Evolutionary conservation across 192 early-diverging fungal genomes (phyloP), one percentile per base, ranked within the genome.

Genomic region (Backusella psychrophila): DNA sequence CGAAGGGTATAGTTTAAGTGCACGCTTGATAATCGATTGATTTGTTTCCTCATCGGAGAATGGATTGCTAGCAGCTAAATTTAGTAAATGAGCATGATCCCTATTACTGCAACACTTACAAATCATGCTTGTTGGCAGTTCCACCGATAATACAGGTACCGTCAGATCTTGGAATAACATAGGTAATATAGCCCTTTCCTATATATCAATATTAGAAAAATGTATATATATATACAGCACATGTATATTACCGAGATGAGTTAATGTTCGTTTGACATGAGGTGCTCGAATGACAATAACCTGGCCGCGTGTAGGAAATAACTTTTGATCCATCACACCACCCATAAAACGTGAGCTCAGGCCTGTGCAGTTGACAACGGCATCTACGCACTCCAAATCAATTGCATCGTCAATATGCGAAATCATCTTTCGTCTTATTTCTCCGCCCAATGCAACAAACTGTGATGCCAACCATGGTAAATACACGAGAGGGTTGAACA

Each of bases 231-330:
- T 52, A 68, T 23, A 34, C 59, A 33, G 7, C 11, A 11, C 78
- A 79, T 46, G 19, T 79, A 39, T 39, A 39, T 66, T 66, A 79
- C 80, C 52, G 86, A 81, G 65, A 73, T 69, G 69, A 73, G 75
- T 84, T 66, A 92, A 84, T 8, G 92, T 94, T 66, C 84, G 81
- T 46, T 91, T 87, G 15, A 91, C 89, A 46, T 91, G 85, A 14
- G 92, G 92, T 3, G 94, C 94, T 9, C 85, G 72, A 19, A 94
- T 89, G n/a, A 94, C 76, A 4, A 96, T 85, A 23, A 88, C 93
- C 79, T 97, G 95, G 3, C 96, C 96, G 7, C 95, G 87, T 14
- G 90, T 90, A 2, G 96, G 91, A 78, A 88, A 95, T 74, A 96
- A 85, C 12, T 86, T 73, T 15, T 53, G 36, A 74, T 97, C 96